Evolutionary conservation across 2,329 filamentous ascomycete species (phyloP).

Genomic region (Ceratocystis cacaofunesta): DNA sequence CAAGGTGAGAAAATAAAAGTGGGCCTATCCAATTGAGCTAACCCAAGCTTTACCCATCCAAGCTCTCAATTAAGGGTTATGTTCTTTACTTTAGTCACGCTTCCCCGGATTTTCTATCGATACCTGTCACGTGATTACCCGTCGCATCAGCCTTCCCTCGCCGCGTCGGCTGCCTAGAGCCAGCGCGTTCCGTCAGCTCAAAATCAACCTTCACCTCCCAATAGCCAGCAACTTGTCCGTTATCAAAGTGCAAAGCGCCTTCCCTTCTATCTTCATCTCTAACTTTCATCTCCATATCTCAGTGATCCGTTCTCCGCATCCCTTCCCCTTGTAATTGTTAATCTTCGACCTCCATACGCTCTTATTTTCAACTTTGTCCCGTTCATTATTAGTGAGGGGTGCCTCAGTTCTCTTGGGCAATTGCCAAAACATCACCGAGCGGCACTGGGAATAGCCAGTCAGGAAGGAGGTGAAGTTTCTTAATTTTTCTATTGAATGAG

Average conservation of each 20-base stretch:
- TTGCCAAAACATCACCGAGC: background rate
- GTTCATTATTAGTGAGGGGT: background rate
- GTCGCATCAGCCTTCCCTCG: background rate
- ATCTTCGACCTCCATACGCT: background rate
- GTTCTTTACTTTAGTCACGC: background rate
- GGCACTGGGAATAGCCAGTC: background rate
- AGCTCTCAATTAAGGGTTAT: too few species aligned
- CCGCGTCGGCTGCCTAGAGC: conserved; percentile 9
- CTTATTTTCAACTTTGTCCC: background rate
- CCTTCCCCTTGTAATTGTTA: background rate
- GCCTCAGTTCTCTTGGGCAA: background rate
- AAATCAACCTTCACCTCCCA: background rate
- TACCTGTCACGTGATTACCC: conserved; percentile 10
- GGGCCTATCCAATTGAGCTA: too few species aligned
- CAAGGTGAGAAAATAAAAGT: too few species aligned
- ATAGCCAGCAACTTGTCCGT: background rate
- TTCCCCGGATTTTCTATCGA: background rate
- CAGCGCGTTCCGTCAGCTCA: conserved; percentile 1
- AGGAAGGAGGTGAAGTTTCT: background rate
- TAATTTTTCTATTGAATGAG: background rate
- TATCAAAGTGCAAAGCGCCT: background rate
- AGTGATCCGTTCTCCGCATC: background rate
- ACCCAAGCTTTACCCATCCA: background rate
- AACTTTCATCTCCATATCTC: background rate
- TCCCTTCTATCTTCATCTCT: background rate